phyloP scores from a whole-genome alignment of 1,284 basidiomycete genomes.

The Cerioporus squamosus region DNA sequence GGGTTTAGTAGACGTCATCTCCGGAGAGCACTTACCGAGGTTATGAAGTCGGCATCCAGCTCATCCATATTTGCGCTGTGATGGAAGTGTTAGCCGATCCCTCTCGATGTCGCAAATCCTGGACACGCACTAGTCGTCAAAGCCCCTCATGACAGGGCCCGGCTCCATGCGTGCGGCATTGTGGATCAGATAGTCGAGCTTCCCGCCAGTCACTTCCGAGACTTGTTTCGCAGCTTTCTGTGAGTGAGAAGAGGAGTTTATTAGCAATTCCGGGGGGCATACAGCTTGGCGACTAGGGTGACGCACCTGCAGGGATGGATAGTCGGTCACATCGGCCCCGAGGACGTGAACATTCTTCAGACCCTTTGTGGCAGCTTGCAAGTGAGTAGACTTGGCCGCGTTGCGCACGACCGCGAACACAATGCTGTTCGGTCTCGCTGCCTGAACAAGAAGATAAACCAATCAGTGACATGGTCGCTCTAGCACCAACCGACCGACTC shows the following conservation, averaged over 20 bases:
- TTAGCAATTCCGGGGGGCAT: neutral
- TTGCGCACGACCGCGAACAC: slow-evolving; percentile 31
- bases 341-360: slow-evolving; percentile 31
- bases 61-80: slow-evolving; percentile 16
- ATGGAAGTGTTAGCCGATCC: neutral
- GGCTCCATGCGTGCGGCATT: slow-evolving; percentile 8
- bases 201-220: slow-evolving; percentile 6
- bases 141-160: neutral
- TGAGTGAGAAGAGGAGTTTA: neutral
- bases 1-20: neutral
- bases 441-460: neutral
- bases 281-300: no score
- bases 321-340: slow-evolving; percentile 30
- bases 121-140: slow-evolving; percentile 11
- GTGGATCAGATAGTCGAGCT: slow-evolving; percentile 15
- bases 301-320: slow-evolving; percentile 25
- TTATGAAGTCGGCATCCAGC: slow-evolving; percentile 21
- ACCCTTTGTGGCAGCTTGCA: slow-evolving; percentile 18
- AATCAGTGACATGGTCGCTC: no score
- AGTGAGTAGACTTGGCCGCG: slow-evolving; percentile 18
- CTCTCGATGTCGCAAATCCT: neutral
- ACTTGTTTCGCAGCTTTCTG: slow-evolving; percentile 9
- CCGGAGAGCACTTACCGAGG: slow-evolving; percentile 1
- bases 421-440: neutral
- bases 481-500: neutral